These are phyloP conservation scores for Coniosporium tulheliwenetii DNA, from an alignment of 2,329 filamentous ascomycete species.

Conservation along the genomic window DNA sequence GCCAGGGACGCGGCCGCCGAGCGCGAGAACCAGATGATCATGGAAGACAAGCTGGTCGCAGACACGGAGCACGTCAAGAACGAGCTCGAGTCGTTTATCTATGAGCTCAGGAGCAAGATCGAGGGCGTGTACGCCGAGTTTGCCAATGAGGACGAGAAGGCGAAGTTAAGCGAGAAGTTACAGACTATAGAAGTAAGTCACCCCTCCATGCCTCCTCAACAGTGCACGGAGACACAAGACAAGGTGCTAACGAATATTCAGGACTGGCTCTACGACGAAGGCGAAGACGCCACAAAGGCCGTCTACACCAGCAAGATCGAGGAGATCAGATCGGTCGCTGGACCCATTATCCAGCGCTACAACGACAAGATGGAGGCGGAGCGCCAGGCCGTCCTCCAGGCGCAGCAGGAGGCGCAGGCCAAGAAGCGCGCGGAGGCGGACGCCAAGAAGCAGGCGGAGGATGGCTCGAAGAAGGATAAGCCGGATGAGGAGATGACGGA, in stretches of 20 bases:
- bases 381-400: constrained; percentile 53
- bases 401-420: constrained; percentile 48
- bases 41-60: constrained; percentile 96
- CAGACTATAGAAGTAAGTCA: constrained; percentile 65
- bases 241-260: constrained; percentile 20
- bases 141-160: constrained; percentile 82
- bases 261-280: constrained; percentile 98
- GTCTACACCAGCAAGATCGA: constrained; percentile 92
- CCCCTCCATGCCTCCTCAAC: too few species aligned
- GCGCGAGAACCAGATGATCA: constrained; percentile 79
- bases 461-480: constrained; percentile 38
- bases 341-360: constrained; percentile 84
- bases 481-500: constrained; percentile 24
- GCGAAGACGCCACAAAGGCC: constrained; percentile 85
- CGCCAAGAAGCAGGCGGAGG: constrained; percentile 63
- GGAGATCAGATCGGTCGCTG: constrained; percentile 80
- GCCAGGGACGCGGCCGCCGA: constrained; percentile 56
- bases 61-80: constrained; percentile 99
- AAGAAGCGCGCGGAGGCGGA: constrained; percentile 52
- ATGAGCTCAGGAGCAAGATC: constrained; percentile 89
- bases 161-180: constrained; percentile 69
- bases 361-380: constrained; percentile 88
- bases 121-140: constrained; percentile 84
- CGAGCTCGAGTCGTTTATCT: constrained; percentile 94
- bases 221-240: neutral